These are phyloP conservation scores for Spathaspora sp. DNA, from an alignment of 805 yeast genomes.

Conservation along the genomic window DNA sequence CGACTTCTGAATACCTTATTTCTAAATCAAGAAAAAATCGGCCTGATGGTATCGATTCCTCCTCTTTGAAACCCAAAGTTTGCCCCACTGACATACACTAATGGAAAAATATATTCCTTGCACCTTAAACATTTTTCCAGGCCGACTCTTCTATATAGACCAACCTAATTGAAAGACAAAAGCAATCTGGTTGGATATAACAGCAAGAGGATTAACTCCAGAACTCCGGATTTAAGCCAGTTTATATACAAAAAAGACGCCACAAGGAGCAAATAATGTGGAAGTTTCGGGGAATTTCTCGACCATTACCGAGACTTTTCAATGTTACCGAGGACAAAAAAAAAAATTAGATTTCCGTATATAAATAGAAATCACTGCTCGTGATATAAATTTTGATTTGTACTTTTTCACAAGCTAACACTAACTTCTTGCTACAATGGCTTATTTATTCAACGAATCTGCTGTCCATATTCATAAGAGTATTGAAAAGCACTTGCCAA, in stretches of 20 bases:
- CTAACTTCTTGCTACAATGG: neutral
- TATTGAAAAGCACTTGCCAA: conserved; percentile 9
- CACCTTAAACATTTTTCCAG: neutral
- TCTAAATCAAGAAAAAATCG: neutral
- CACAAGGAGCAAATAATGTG: conserved; percentile 15
- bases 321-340: neutral
- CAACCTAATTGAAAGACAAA: too few relatives aligned
- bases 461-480: conserved; percentile 10
- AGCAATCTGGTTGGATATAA: too few relatives aligned
- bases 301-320: neutral
- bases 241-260: too few relatives aligned
- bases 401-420: neutral
- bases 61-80: neutral
- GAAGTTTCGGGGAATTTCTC: conserved; percentile 11
- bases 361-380: conserved; percentile 12
- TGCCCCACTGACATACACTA: neutral
- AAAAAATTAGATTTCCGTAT: conserved; percentile 2
- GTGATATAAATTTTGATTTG: neutral
- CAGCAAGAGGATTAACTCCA: too few relatives aligned
- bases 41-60: neutral
- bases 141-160: too few relatives aligned
- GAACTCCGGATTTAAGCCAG: too few relatives aligned
- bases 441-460: conserved; percentile 13
- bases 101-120: too few relatives aligned
- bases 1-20: neutral